Percentiles rank a stretch among this genome's conserved stretches.
Evolutionary conservation across 2,329 filamentous ascomycete genomes (phyloP).

Genomic region (Massarina eburnea): DNA sequence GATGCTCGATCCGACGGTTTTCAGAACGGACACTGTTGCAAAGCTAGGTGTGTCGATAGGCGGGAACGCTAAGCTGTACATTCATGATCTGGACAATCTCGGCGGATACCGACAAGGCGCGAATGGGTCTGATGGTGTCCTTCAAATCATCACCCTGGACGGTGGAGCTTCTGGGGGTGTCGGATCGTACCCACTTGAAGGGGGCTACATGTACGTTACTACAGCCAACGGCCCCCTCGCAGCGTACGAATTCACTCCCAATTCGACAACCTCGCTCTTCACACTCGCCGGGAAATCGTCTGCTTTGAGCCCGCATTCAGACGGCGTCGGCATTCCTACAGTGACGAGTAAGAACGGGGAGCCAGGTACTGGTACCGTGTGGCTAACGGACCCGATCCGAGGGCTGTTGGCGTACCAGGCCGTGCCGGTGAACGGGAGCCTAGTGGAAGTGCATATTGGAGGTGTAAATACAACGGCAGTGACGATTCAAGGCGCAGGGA

Average conservation of each 20-base stretch:
- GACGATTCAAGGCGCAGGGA: constrained; percentile 42
- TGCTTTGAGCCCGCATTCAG: constrained; percentile 24
- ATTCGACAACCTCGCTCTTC: constrained; percentile 20
- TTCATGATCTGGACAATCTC: constrained; percentile 22
- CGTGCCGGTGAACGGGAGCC: constrained; percentile 42
- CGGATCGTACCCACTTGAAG: constrained; percentile 26
- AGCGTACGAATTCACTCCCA: constrained; percentile 30
- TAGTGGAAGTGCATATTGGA: constrained; percentile 19
- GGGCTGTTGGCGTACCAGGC: constrained; percentile 46
- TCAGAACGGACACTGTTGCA: constrained; percentile 18
- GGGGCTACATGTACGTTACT: constrained; percentile 34
- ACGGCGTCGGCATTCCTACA: constrained; percentile 38
- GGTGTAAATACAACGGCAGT: constrained; percentile 34
- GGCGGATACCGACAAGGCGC: constrained; percentile 26
- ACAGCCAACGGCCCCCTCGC: constrained; percentile 28
- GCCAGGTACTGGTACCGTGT: constrained; percentile 28
- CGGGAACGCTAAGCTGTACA: constrained; percentile 32
- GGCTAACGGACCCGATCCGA: constrained; percentile 44
- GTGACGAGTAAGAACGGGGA: constrained; percentile 45
- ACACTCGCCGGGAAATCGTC: constrained; percentile 30
- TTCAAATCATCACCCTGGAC: constrained; percentile 23
- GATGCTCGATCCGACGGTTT: constrained; percentile 16
- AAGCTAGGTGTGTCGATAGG: constrained; percentile 32
- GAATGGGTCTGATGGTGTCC: constrained; percentile 19
- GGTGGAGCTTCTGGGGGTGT: constrained; percentile 24